A percentile compares a stretch with the other conserved stretches of the same genome.
Conservation (phyloP, 257 asterid genomes). For the Ophiorrhiza pumila region DNA sequence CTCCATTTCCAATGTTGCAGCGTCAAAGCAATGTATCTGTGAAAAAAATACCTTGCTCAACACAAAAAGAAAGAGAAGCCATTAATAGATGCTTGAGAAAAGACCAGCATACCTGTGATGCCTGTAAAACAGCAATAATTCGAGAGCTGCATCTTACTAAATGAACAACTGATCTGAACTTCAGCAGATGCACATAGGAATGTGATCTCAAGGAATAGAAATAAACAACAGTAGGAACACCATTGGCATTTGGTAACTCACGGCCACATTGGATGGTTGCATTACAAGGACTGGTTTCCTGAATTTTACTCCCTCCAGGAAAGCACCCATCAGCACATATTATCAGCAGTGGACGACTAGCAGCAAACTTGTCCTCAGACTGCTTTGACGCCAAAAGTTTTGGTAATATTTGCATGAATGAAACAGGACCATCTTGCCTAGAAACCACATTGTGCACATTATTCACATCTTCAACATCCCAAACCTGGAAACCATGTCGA, state of each 20-base stretch:
- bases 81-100: background rate
- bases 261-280: conserved; percentile 45
- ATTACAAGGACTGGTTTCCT: conserved; percentile 38
- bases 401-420: conserved; percentile 69
- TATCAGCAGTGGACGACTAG: conserved; percentile 67
- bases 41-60: conserved; percentile 10
- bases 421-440: conserved; percentile 88
- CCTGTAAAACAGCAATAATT: conserved; percentile 71
- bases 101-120: conserved; percentile 62
- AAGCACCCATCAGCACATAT: conserved; percentile 78
- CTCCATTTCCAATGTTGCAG: conserved; percentile 71
- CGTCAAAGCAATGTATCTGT: conserved; percentile 81
- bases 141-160: conserved; percentile 83
- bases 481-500: conserved; percentile 80
- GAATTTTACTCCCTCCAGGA: conserved; percentile 52
- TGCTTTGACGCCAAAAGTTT: conserved; percentile 52
- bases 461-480: conserved; percentile 92
- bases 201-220: conserved; percentile 81
- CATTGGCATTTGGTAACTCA: conserved; percentile 36
- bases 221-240: conserved; percentile 78
- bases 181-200: conserved; percentile 68
- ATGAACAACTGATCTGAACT: conserved; percentile 82
- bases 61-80: conserved; percentile 8
- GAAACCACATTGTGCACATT: conserved; percentile 73
- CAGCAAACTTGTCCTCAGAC: conserved; percentile 55